These are phyloP conservation scores for Brachypodium distachyon DNA, from an alignment of 202 grass and related monocot genomes.

Conservation along the genomic window DNA sequence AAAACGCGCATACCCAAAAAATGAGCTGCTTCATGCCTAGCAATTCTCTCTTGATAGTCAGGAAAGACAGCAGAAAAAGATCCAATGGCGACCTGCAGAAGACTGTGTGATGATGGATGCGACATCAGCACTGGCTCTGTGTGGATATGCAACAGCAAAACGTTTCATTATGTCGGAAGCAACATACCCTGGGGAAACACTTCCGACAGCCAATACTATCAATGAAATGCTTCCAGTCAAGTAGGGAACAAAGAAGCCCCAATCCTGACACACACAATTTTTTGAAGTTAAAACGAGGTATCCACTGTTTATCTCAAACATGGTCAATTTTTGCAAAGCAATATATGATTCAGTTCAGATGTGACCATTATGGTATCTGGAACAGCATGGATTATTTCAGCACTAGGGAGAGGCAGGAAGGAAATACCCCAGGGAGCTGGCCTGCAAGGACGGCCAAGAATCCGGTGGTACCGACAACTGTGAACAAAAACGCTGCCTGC, in stretches of 20 bases:
- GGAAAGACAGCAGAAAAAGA: slow-evolving; percentile 77
- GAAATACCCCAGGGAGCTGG: slow-evolving; percentile 80
- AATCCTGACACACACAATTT: slow-evolving; percentile 46
- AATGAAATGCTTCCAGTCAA: slow-evolving; percentile 86
- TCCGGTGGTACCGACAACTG: slow-evolving; percentile 72
- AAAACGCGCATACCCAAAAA: slow-evolving; percentile 50
- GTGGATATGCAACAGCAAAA: background rate
- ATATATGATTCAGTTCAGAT: background rate
- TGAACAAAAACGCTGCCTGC: slow-evolving; percentile 90
- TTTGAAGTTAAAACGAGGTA: background rate
- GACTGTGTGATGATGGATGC: slow-evolving; percentile 38
- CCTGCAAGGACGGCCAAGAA: slow-evolving; percentile 77
- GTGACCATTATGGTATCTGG: background rate
- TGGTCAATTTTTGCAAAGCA: background rate
- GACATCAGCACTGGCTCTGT: background rate
- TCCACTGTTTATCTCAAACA: background rate
- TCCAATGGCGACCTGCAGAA: slow-evolving; percentile 73
- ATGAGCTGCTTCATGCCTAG: slow-evolving; percentile 91
- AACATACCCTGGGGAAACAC: slow-evolving; percentile 75
- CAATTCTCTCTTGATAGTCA: slow-evolving; percentile 92
- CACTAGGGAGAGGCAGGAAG: background rate
- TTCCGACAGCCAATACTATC: slow-evolving; percentile 76
- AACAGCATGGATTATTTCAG: background rate
- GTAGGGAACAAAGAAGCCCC: slow-evolving; percentile 99
- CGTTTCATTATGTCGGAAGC: background rate